Evolutionary conservation across 2,329 filamentous ascomycete species (phyloP), one percentile per base, ranked within the genome.

Genomic region (Elsinoe ampelina): DNA sequence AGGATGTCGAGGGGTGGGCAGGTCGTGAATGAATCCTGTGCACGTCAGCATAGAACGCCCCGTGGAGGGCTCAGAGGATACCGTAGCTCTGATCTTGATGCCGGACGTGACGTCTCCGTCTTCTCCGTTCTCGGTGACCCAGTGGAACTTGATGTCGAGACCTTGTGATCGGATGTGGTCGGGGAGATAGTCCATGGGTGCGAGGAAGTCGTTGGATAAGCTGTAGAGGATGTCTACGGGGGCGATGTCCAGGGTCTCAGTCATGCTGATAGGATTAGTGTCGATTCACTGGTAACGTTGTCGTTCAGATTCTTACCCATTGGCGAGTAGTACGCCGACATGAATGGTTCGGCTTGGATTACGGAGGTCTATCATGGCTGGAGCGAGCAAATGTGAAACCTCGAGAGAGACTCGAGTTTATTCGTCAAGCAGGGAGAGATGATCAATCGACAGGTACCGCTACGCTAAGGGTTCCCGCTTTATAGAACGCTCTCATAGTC

Each of bases 1-100:
- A 70, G 68, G 50, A 75, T 68, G 58, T 76, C 73, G 5, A 76
- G 65, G 0, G 65, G 60, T 0, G 73, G 73, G 43, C 72, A 74
- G 1, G 65, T 66, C 2, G 66, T 66, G 26, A 74, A 75, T 0
- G 69, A 69, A 59, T 75, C 65, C 72, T 74, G 36, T 36, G 6
- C 13, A 5, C 17, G 20, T 50, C 32, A 57, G 12, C 7, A 17
- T 8, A 15, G 10, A 12, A n/a, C n/a, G n/a, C n/a, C 8, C 48
- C 8, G 30, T 32, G 17, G n/a, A 15, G 11, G n/a, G 7, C 4
- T 17, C 58, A 34, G 26, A 30, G 3, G 26, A 30, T 30, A 63
- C 63, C 10, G 63, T 64, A 2, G 63, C 58, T 45, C 58, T 36
- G 12, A 65, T 19, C 11, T 20, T 62, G 2, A 62, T 59, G 35